Evolutionary conservation across 768 basidiomycete species (phyloP).

Genomic region (Phaeotremella skinneri): DNA sequence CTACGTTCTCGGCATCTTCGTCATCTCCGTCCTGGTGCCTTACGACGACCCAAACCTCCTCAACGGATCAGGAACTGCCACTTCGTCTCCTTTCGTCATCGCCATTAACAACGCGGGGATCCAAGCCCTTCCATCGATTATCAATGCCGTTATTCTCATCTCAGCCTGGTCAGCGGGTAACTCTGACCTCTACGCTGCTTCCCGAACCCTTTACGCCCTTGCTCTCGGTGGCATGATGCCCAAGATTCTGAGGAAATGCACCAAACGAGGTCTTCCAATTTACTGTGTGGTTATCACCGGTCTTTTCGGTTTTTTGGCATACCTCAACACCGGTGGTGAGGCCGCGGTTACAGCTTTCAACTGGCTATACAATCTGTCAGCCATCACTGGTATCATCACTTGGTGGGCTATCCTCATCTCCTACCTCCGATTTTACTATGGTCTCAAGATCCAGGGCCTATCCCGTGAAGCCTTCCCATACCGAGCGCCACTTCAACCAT

Average conservation of each 20-base stretch:
- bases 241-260: constrained; percentile 43
- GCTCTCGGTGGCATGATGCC: constrained; percentile 58
- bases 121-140: constrained; percentile 47
- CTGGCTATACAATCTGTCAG: constrained; percentile 50
- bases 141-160: constrained; percentile 51
- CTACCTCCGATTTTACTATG: constrained; percentile 49
- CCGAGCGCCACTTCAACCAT: constrained; percentile 51
- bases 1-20: constrained; percentile 45
- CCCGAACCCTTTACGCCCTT: constrained; percentile 57
- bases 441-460: constrained; percentile 49
- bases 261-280: constrained; percentile 49
- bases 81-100: constrained; percentile 52
- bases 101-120: constrained; percentile 51
- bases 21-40: constrained; percentile 48
- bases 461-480: constrained; percentile 49
- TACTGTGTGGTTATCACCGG: constrained; percentile 38
- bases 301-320: constrained; percentile 36
- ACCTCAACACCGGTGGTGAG: constrained; percentile 44
- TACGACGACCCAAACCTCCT: constrained; percentile 43
- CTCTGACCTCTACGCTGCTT: constrained; percentile 54
- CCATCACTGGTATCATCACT: constrained; percentile 52
- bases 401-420: constrained; percentile 47
- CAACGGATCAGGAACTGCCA: constrained; percentile 36
- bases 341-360: constrained; percentile 38
- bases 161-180: constrained; percentile 53